phyloP scores from a whole-genome alignment of 1,284 basidiomycete genomes.

The Exobasidium cylindrosporum region DNA sequence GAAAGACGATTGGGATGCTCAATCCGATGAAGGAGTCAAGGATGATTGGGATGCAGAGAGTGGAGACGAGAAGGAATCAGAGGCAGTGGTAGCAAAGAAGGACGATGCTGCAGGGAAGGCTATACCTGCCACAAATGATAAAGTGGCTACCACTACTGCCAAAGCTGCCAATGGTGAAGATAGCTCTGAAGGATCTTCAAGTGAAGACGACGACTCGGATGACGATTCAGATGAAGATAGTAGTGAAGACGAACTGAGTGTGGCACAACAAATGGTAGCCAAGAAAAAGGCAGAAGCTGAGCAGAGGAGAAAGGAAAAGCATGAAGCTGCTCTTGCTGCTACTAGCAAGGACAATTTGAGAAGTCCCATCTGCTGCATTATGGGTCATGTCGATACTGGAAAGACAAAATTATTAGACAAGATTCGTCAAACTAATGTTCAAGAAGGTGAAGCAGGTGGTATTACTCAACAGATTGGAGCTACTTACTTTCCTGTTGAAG shows the following conservation, averaged over 20 bases:
- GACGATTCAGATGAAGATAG: constrained; percentile 59
- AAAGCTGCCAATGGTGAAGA: constrained; percentile 25
- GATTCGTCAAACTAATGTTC: constrained; percentile 99
- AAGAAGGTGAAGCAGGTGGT: constrained; percentile 98
- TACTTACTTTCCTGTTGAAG: constrained; percentile 99
- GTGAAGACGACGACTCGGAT: constrained; percentile 64
- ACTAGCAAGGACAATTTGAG: constrained; percentile 85
- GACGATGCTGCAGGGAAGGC: constrained; percentile 19
- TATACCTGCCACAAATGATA: constrained; percentile 17
- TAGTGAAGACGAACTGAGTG: constrained; percentile 54
- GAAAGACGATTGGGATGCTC: constrained; percentile 56
- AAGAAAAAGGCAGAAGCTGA: constrained; percentile 80
- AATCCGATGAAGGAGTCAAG: constrained; percentile 61
- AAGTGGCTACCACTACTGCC: constrained; percentile 9
- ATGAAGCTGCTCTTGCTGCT: constrained; percentile 80
- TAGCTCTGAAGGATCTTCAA: constrained; percentile 59
- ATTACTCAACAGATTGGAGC: constrained; percentile 99
- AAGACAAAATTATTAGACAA: constrained; percentile 99
- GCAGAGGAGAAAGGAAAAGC: constrained; percentile 74
- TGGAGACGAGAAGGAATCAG: constrained; percentile 66
- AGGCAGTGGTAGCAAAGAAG: constrained; percentile 58
- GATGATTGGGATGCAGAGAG: constrained; percentile 86
- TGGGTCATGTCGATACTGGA: constrained; percentile 99
- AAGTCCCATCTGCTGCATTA: constrained; percentile 97
- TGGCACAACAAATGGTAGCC: constrained; percentile 63